A percentile compares a stretch with the other conserved stretches of the same genome.
Evolutionary conservation across 768 basidiomycete genomes (phyloP).

Genomic region (Amanita exitialis): DNA sequence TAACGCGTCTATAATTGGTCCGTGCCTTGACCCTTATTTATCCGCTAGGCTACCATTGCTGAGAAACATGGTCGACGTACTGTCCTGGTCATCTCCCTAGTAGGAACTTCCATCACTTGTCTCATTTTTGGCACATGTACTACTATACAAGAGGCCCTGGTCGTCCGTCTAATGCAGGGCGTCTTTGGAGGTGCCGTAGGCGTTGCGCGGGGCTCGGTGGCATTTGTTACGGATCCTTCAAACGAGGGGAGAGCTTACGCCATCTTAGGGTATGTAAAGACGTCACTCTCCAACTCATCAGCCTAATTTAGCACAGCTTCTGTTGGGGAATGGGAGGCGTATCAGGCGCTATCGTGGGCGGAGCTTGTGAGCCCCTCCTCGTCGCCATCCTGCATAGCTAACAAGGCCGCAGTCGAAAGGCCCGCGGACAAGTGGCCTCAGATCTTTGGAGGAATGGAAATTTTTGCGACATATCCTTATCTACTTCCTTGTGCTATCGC

Average conservation of each 20-base stretch:
- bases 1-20: slow-evolving; percentile 6
- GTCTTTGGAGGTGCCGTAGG: slow-evolving; percentile 92
- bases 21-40: slow-evolving; percentile 8
- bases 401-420: slow-evolving; percentile 51
- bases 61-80: slow-evolving; percentile 81
- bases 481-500: slow-evolving; percentile 80
- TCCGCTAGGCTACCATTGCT: slow-evolving; percentile 74
- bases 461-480: slow-evolving; percentile 83
- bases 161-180: slow-evolving; percentile 81
- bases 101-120: slow-evolving; percentile 79
- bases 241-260: slow-evolving; percentile 96
- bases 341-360: slow-evolving; percentile 78
- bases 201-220: slow-evolving; percentile 82
- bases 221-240: slow-evolving; percentile 79
- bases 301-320: slow-evolving; percentile 39
- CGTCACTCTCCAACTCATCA: slow-evolving; percentile 2
- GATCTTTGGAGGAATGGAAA: slow-evolving; percentile 48
- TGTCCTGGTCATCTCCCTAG: slow-evolving; percentile 75
- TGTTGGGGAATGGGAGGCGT: slow-evolving; percentile 98
- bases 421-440: slow-evolving; percentile 84
- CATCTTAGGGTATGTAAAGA: slow-evolving; percentile 58
- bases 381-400: background rate
- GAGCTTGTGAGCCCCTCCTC: slow-evolving; percentile 48
- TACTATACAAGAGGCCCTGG: slow-evolving; percentile 70
- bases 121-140: slow-evolving; percentile 71